Evolutionary conservation across 176 grass and related monocot genomes (phyloP), one percentile per base, ranked within the genome.

Genomic region (Phragmites australis): DNA sequence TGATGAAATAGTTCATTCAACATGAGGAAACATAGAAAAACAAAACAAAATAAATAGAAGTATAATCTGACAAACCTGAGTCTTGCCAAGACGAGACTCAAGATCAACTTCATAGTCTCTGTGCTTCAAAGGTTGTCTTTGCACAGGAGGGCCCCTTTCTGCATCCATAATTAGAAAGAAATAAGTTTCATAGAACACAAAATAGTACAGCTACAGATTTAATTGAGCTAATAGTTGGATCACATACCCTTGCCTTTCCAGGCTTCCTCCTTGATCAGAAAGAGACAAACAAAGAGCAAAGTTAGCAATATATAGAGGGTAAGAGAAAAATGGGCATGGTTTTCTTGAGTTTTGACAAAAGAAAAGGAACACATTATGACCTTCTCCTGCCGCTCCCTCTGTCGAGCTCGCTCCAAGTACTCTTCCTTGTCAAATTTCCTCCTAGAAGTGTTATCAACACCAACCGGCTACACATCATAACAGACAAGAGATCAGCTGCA

Each of bases 61-160:
- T 9, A 31, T 81, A 50, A 48, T 60, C 15, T 46, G 26, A 84
- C 77, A 49, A 82, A 95, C 96, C 93, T 99, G 93, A 57, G 96
- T 99, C 85, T 99, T 95, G 39, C 96, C 96, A n/a, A 99, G 87
- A 73, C 96, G 92, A 61, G 92, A 95, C 75, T 99, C 92, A 50
- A 95, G 96, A 69, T 99, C 96, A 74, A 99, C 92, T 77, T 99
- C 96, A 91, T 95, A 99, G 83, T 99, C 92, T 76, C 96, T 90
- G 69, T 95, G 96, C 76, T 99, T 95, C 84, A 99, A 81, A 48
- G 92, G 96, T 71, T 99, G 87, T 75, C 96, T 93, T 89, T 99
- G 96, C 58, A 95, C 90, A 73, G 88, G 88, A 85, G 92, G 93
- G 42, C 60, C 92, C 81, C 88, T 98, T 2, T 88, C 96, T 99